phyloP scores from a whole-genome alignment of 176 grass and related monocot genomes.

The Oryza nivara region DNA sequence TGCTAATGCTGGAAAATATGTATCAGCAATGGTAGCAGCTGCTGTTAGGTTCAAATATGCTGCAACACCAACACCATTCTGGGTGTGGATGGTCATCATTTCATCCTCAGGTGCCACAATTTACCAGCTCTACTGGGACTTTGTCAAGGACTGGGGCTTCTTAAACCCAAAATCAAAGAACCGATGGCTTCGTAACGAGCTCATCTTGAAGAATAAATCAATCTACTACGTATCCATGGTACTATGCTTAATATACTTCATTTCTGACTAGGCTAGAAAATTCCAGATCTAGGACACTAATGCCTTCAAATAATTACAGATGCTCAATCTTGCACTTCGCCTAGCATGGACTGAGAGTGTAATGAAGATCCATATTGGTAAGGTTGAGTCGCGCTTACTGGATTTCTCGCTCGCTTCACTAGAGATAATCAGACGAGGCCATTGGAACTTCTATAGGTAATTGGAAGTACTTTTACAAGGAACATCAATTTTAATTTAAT shows the following conservation, averaged over 20 bases:
- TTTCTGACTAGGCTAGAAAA: neutral
- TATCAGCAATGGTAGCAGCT: slow-evolving; percentile 91
- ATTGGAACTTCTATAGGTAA: slow-evolving; percentile 96
- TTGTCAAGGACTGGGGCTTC: slow-evolving; percentile 91
- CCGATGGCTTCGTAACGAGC: slow-evolving; percentile 67
- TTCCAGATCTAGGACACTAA: slow-evolving; percentile 29
- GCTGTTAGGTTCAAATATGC: slow-evolving; percentile 72
- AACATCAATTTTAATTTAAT: neutral
- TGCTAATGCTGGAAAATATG: slow-evolving; percentile 83
- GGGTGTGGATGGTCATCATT: slow-evolving; percentile 63
- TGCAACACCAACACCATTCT: slow-evolving; percentile 59
- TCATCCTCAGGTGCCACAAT: slow-evolving; percentile 67
- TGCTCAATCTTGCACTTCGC: slow-evolving; percentile 75
- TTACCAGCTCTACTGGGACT: slow-evolving; percentile 99
- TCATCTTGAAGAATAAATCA: slow-evolving; percentile 79
- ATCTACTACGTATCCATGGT: slow-evolving; percentile 88
- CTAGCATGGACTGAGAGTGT: slow-evolving; percentile 93
- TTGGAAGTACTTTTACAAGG: neutral
- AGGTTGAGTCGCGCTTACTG: slow-evolving; percentile 55
- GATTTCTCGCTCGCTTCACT: slow-evolving; percentile 82
- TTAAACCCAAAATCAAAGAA: slow-evolving; percentile 65
- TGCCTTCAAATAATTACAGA: slow-evolving; percentile 46
- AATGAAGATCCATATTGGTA: slow-evolving; percentile 52
- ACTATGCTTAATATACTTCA: neutral
- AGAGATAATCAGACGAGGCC: slow-evolving; percentile 82